Conservation (phyloP, 179 eudicot species). For the Spinacia oleracea region DNA sequence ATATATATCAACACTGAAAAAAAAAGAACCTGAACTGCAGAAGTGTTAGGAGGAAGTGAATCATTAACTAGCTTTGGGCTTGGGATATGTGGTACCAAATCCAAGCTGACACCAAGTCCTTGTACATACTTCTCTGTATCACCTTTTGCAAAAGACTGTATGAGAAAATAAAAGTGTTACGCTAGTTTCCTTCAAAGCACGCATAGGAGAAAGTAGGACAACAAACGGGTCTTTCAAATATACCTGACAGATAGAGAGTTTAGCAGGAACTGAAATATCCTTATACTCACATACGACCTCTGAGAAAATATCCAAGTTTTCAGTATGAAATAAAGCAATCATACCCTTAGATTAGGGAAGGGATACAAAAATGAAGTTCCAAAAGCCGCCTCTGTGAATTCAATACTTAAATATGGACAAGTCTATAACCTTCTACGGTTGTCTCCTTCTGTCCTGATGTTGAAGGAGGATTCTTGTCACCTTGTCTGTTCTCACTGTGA, state of each 20-base stretch:
- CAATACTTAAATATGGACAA: background rate
- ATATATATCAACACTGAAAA: background rate
- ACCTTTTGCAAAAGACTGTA: slow-evolving; percentile 2
- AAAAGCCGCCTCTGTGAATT: background rate
- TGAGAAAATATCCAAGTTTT: background rate
- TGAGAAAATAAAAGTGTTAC: background rate
- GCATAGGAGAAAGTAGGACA: background rate
- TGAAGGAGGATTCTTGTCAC: background rate
- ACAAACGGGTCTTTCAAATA: background rate
- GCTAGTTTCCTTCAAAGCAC: background rate
- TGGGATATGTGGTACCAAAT: background rate
- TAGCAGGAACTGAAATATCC: background rate
- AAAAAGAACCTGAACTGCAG: background rate
- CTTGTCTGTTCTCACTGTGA: background rate
- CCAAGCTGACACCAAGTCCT: background rate
- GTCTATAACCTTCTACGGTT: background rate
- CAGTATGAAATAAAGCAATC: background rate
- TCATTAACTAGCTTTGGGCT: background rate
- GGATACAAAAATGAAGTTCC: no score
- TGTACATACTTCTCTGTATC: background rate
- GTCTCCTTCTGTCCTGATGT: background rate
- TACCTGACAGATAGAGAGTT: background rate
- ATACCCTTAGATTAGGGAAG: background rate
- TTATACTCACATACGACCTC: background rate
- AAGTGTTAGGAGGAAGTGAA: background rate